Evolutionary conservation across 768 basidiomycete genomes (phyloP), one percentile per base, ranked within the genome.

Genomic region (Kwoniella mangroviensis): DNA sequence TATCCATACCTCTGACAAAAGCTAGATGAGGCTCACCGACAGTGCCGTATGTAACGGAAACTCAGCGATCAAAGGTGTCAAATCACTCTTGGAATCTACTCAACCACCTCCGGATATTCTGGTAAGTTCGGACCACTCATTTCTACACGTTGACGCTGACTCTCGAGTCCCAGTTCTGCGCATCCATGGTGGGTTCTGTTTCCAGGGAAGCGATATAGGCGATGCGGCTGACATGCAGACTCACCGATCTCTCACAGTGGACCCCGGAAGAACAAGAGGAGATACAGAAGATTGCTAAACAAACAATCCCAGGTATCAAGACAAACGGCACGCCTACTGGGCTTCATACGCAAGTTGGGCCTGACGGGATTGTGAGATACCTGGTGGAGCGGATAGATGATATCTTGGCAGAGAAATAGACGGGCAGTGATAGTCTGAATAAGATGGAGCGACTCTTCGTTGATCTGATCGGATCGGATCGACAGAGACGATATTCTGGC

Each of bases 201-300:
- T 43, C 17, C n/a, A 13, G 22, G 49, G n/a, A 40, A 53, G 52
- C 34, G n/a, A 13, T 4, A 9, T 40, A 45, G 24, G 41, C 15
- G 24, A 13, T 52, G 21, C 52, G 53, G 21, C 68, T 43, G 21
- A 22, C 34, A 9, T 28, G 12, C 57, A 63, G 17, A 12, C 24
- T 34, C 9, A 34, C 34, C 9, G 6, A 34, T 34, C 34, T 34
- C 34, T 34, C 45, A 9, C 43, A 73, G 80, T 82, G 81, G 81
- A 81, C 79, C 7, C 79, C 80, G 0, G 81, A 82, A 59, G 72
- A 82, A 53, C 78, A 81, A 60, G 67, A 70, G 12, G 73, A 79
- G 65, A 79, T 79, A 24, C 74, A 79, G 49, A 45, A 49, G 24
- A 79, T 82, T 53, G 81, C 79, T 3, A 59, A 60, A 11, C 72